Conservation (phyloP, 176 grass and related monocot species). For the Carex kokanica region DNA sequence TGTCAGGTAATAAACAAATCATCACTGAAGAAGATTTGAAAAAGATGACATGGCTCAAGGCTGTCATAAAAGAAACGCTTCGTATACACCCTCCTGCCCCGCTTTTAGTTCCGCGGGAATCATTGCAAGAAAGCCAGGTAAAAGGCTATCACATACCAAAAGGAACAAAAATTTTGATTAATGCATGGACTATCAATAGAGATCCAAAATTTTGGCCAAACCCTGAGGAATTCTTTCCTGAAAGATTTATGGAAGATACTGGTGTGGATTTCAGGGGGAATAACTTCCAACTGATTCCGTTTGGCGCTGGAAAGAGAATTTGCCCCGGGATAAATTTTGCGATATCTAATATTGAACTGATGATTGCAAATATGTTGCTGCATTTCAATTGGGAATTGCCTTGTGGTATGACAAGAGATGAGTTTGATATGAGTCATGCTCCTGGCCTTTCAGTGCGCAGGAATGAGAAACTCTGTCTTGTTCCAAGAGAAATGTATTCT, state of each 20-base stretch:
- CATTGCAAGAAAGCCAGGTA: conserved; percentile 6
- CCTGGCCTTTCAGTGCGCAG: conserved; percentile 28
- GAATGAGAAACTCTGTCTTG: conserved; percentile 41
- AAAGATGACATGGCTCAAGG: conserved; percentile 17
- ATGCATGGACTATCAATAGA: conserved; percentile 27
- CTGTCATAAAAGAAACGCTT: conserved; percentile 43
- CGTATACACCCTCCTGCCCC: neutral
- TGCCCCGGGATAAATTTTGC: conserved; percentile 30
- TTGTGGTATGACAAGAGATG: neutral
- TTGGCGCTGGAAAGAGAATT: conserved; percentile 30
- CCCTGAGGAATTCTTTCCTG: conserved; percentile 19
- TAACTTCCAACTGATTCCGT: conserved; percentile 25
- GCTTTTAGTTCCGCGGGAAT: too few relatives aligned
- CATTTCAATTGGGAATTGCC: conserved; percentile 43
- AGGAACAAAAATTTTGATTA: conserved; percentile 31
- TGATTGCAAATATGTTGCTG: conserved; percentile 40
- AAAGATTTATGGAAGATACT: conserved; percentile 19
- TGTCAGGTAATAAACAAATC: neutral
- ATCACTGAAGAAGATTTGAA: conserved; percentile 31
- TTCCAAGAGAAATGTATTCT: neutral
- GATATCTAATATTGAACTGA: conserved; percentile 26
- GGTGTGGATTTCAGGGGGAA: conserved; percentile 6
- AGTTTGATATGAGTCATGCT: conserved; percentile 30
- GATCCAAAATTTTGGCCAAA: conserved; percentile 30
- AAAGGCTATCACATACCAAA: conserved; percentile 29